Evolutionary conservation across 2,329 filamentous ascomycete species (phyloP).

Genomic region (Pyrenophora seminiperda): DNA sequence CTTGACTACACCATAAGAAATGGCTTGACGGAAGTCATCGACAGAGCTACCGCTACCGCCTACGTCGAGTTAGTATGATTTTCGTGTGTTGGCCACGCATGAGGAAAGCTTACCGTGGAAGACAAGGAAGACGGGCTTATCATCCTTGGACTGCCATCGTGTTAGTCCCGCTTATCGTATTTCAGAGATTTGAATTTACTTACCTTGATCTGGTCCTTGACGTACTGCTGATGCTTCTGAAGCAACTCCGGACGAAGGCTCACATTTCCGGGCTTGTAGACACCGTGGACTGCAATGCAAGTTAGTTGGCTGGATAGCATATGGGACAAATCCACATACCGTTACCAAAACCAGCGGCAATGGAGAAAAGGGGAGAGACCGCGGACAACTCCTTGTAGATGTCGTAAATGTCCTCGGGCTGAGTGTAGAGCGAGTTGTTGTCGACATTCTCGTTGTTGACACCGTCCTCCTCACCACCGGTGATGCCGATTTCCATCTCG

Average conservation of each 20-base stretch:
- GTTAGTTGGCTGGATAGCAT: no score
- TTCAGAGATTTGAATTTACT: no score
- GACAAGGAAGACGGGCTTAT: slow-evolving; percentile 89
- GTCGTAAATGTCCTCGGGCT: slow-evolving; percentile 40
- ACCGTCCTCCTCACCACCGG: slow-evolving; percentile 95
- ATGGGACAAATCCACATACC: no score
- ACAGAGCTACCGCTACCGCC: slow-evolving; percentile 88
- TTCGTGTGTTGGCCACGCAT: no score
- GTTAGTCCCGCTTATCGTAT: no score
- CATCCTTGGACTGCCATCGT: slow-evolving; percentile 6
- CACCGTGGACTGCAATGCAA: slow-evolving; percentile 96
- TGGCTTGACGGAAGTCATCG: slow-evolving; percentile 71
- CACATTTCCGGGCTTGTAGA: slow-evolving; percentile 57
- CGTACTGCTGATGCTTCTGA: slow-evolving; percentile 92
- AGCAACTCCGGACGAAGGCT: slow-evolving; percentile 90
- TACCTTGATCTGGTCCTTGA: slow-evolving; percentile 69
- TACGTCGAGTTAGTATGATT: no score
- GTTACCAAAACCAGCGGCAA: slow-evolving; percentile 87
- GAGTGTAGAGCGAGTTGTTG: slow-evolving; percentile 68
- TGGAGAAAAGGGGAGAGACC: slow-evolving; percentile 90
- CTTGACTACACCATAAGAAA: slow-evolving; percentile 88
- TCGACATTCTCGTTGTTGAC: slow-evolving; percentile 55
- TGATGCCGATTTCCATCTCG: slow-evolving; percentile 89
- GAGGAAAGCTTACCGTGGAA: slow-evolving; percentile 70
- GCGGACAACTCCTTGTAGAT: slow-evolving; percentile 69